These are phyloP conservation scores for Colletotrichum agaves DNA, from an alignment of 2,329 filamentous ascomycete genomes.

Conservation along the genomic window DNA sequence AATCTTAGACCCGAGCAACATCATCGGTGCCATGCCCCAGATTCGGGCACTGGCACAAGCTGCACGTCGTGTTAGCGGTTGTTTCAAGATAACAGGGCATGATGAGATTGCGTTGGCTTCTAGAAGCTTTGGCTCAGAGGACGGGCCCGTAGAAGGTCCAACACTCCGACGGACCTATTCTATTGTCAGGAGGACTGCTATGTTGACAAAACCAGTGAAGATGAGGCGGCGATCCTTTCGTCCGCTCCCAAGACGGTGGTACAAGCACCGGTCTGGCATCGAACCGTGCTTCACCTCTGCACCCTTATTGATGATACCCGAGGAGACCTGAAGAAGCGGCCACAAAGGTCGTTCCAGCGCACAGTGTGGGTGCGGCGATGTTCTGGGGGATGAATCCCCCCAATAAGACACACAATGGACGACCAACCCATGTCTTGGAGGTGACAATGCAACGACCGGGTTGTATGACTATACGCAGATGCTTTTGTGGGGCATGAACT, in stretches of 20 bases:
- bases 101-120: constrained; percentile 16
- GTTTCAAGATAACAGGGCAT: background rate
- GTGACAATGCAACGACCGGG: constrained; percentile 20
- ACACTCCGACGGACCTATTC: background rate
- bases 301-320: background rate
- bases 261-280: background rate
- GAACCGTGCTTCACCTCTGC: constrained; percentile 9
- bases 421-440: constrained; percentile 20
- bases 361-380: constrained; percentile 26
- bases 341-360: background rate
- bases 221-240: background rate
- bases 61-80: background rate
- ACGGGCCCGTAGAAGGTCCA: background rate
- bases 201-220: background rate
- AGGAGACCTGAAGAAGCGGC: background rate
- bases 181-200: background rate
- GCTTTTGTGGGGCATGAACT: constrained; percentile 23
- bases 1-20: background rate
- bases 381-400: constrained; percentile 1
- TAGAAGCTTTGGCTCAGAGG: constrained; percentile 24
- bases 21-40: constrained; percentile 9
- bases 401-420: background rate
- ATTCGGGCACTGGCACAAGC: constrained; percentile 1
- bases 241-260: background rate
- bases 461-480: constrained; percentile 21